Evolutionary conservation across 208 protist genomes (phyloP).

Genomic region (Phytomonas francai): DNA sequence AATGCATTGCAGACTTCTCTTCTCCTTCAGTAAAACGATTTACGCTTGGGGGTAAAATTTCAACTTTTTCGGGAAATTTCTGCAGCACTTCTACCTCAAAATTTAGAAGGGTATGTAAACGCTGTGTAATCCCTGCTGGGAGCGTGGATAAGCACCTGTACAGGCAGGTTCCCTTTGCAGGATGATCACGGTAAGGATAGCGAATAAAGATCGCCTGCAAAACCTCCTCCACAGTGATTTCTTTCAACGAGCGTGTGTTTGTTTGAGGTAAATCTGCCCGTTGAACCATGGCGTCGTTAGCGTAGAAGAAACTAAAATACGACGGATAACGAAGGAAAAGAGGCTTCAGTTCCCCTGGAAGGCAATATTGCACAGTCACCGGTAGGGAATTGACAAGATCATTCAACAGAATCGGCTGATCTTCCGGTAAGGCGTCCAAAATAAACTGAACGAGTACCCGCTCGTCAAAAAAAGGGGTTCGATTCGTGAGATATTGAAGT

Average conservation of each 20-base stretch:
- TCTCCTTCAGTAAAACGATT: constrained; percentile 7
- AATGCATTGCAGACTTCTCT: constrained; percentile 12
- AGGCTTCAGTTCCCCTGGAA: not conserved
- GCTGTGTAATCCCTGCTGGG: constrained; percentile 21
- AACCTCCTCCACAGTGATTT: constrained; percentile 53
- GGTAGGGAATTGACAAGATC: constrained; percentile 18
- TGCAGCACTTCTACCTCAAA: constrained; percentile 49
- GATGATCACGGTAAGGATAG: constrained; percentile 51
- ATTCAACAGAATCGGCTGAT: constrained; percentile 5
- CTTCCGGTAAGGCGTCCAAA: constrained; percentile 57
- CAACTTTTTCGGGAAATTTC: constrained; percentile 67
- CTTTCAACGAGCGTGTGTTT: constrained; percentile 13
- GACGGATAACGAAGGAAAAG: not conserved
- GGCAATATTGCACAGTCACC: constrained; percentile 10
- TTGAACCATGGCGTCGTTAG: constrained; percentile 43
- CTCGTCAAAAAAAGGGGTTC: constrained; percentile 65
- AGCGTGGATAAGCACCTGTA: constrained; percentile 36
- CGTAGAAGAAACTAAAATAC: not conserved
- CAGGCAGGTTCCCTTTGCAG: constrained; percentile 47
- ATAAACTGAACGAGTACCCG: constrained; percentile 59
- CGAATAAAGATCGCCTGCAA: constrained; percentile 47
- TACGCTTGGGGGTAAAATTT: constrained; percentile 17
- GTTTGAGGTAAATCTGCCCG: constrained; percentile 54
- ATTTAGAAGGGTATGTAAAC: constrained; percentile 42
- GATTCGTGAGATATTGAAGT: constrained; percentile 48